phyloP scores from a whole-genome alignment of 2,329 filamentous ascomycete genomes.

The Fusarium tjaetaba region DNA sequence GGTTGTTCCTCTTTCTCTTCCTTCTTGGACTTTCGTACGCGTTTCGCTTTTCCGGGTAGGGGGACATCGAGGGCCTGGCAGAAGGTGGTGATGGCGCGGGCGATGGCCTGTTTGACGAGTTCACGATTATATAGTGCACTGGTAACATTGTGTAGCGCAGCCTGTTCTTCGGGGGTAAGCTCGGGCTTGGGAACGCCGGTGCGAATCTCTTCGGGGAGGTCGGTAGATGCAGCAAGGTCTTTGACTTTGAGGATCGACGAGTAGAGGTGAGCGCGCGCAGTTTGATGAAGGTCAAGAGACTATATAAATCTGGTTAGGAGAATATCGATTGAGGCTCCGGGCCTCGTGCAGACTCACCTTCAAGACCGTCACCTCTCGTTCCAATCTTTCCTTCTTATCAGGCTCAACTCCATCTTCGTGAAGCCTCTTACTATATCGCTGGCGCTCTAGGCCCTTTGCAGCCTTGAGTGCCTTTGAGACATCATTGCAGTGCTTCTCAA shows the following conservation, averaged over 20 bases:
- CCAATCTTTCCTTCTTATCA: slow-evolving; percentile 67
- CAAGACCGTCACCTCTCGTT: slow-evolving; percentile 67
- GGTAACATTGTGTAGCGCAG: slow-evolving; percentile 67
- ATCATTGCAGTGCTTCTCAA: slow-evolving; percentile 66
- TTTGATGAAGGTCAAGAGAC: slow-evolving; percentile 67
- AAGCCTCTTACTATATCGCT: slow-evolving; percentile 73
- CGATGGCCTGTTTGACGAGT: slow-evolving; percentile 60
- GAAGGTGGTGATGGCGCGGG: slow-evolving; percentile 59
- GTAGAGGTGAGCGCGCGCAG: slow-evolving; percentile 65
- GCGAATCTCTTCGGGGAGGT: slow-evolving; percentile 60
- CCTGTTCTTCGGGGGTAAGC: slow-evolving; percentile 61
- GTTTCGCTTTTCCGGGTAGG: slow-evolving; percentile 54
- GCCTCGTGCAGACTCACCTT: slow-evolving; percentile 54
- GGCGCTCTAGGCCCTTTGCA: slow-evolving; percentile 80
- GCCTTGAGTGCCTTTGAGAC: slow-evolving; percentile 75
- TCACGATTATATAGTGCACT: slow-evolving; percentile 65
- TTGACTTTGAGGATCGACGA: slow-evolving; percentile 65
- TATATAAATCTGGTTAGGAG: slow-evolving; percentile 36
- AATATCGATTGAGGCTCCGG: not conserved
- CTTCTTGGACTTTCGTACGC: slow-evolving; percentile 46
- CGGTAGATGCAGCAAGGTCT: slow-evolving; percentile 60
- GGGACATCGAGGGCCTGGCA: slow-evolving; percentile 61
- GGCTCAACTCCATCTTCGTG: slow-evolving; percentile 56
- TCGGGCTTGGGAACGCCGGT: slow-evolving; percentile 60
- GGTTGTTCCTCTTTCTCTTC: slow-evolving; percentile 47